Evolutionary conservation across 2,329 filamentous ascomycete genomes (phyloP), one percentile per base, ranked within the genome.

Genomic region (Venturia nashicola): DNA sequence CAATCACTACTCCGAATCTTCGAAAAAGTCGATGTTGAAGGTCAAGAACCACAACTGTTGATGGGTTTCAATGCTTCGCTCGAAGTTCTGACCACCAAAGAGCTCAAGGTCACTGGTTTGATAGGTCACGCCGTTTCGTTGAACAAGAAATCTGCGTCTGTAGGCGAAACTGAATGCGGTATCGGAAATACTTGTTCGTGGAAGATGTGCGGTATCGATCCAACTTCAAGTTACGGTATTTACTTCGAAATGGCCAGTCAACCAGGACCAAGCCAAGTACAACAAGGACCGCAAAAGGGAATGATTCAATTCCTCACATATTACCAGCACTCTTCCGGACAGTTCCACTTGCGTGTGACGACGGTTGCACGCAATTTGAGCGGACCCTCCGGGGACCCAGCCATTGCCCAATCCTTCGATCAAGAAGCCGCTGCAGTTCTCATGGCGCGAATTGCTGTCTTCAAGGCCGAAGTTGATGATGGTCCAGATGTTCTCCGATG

Each of bases 141-240:
- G 69, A 97, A 97, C 81, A 99, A 97, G 79, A 99, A 99, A 74
- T 97, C 94, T 0, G 89, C 89, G 9, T 96, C 91, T 1, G 94
- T 99, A 14, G 94, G 94, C 62, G 94, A 99, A 79, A 97, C 94
- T 0, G 94, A 99, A 74, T 97, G 93, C 71, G 94, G 94, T 71
- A 97, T 99, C 70, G 94, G 94, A 68, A 97, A 97, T 74, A 99
- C 94, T 0, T 97, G 93, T 76, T 93, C 92, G 3, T 99, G 94
- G 94, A 99, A 99, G 78, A 97, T 99, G 93, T 97, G 94, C 71
- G 92, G 91, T 69, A 97, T 99, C 69, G 92, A 97, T 70, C 94
- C 94, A 12, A 88, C 86, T 64, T 86, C 94, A 40, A 97, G 91
- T 71, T 97, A 97, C 71, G 94, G 91, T 66, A 84, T 99, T 67